These are phyloP conservation scores for Tylopilus sp. DNA, from an alignment of 1,284 basidiomycete genomes.

Conservation along the genomic window DNA sequence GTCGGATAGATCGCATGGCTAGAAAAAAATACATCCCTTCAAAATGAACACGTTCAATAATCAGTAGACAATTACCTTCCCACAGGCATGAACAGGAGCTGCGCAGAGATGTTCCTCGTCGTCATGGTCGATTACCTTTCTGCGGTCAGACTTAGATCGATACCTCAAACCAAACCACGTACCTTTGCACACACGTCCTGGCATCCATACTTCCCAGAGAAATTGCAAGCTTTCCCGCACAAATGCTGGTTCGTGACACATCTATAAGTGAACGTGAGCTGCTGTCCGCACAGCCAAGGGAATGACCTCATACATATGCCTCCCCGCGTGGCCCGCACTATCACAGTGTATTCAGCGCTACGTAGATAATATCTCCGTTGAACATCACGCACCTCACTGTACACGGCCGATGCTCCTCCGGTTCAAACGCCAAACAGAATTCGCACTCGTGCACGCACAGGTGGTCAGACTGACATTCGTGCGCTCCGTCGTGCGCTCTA, in stretches of 20 bases:
- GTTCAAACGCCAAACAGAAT: slow-evolving; percentile 37
- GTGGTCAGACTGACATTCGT: slow-evolving; percentile 49
- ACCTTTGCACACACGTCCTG: slow-evolving; percentile 49
- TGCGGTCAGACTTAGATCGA: background rate
- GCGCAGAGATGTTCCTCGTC: slow-evolving; percentile 51
- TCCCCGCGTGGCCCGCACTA: slow-evolving; percentile 54
- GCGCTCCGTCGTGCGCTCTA: slow-evolving; percentile 42
- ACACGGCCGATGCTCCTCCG: slow-evolving; percentile 33
- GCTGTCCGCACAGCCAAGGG: background rate
- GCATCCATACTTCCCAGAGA: slow-evolving; percentile 45
- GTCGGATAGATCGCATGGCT: slow-evolving; percentile 46
- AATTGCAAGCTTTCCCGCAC: slow-evolving; percentile 45
- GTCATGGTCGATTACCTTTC: slow-evolving; percentile 41
- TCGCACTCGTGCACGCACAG: slow-evolving; percentile 42
- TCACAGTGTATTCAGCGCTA: background rate
- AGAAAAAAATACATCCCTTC: background rate
- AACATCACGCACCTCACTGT: slow-evolving; percentile 40
- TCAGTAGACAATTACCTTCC: slow-evolving; percentile 36
- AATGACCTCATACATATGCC: slow-evolving; percentile 42
- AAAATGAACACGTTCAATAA: background rate
- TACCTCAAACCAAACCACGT: background rate
- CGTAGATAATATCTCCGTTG: background rate
- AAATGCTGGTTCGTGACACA: slow-evolving; percentile 47
- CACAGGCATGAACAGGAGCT: slow-evolving; percentile 51
- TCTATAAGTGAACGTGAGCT: slow-evolving; percentile 27